Evolutionary conservation across 176 grass and related monocot species (phyloP).

Genomic region (Juncus effusus): DNA sequence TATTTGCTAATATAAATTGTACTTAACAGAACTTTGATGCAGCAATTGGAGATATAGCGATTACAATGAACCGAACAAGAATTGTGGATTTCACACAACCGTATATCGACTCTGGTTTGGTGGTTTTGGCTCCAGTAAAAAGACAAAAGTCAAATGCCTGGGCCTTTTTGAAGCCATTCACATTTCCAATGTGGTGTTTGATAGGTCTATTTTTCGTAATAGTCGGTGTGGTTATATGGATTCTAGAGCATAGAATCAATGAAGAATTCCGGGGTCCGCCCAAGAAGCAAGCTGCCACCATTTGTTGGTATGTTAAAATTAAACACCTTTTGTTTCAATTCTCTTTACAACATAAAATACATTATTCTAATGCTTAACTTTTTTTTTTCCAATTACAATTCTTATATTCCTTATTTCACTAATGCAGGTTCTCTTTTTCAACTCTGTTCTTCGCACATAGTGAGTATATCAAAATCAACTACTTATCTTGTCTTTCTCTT

Average conservation of each 20-base stretch:
- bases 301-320: conserved; percentile 57
- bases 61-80: conserved; percentile 64
- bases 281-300: conserved; percentile 61
- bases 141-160: conserved; percentile 62
- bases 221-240: conserved; percentile 79
- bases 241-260: conserved; percentile 92
- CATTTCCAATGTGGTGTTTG: conserved; percentile 79
- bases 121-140: conserved; percentile 72
- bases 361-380: neutral
- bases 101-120: conserved; percentile 79
- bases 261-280: conserved; percentile 88
- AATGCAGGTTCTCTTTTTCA: conserved; percentile 94
- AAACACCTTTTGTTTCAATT: neutral
- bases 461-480: conserved; percentile 50
- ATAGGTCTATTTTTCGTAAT: conserved; percentile 67
- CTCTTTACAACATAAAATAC: neutral
- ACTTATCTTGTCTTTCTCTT: conserved; percentile 14
- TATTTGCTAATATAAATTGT: too few species aligned
- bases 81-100: conserved; percentile 80
- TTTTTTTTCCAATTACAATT: conserved; percentile 13
- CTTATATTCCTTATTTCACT: neutral
- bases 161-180: conserved; percentile 91
- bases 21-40: conserved; percentile 63
- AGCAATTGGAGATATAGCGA: conserved; percentile 73
- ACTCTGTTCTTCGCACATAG: conserved; percentile 97